phyloP scores from a whole-genome alignment of 2,329 filamentous ascomycete genomes.

The Mycosphaerella sp. region DNA sequence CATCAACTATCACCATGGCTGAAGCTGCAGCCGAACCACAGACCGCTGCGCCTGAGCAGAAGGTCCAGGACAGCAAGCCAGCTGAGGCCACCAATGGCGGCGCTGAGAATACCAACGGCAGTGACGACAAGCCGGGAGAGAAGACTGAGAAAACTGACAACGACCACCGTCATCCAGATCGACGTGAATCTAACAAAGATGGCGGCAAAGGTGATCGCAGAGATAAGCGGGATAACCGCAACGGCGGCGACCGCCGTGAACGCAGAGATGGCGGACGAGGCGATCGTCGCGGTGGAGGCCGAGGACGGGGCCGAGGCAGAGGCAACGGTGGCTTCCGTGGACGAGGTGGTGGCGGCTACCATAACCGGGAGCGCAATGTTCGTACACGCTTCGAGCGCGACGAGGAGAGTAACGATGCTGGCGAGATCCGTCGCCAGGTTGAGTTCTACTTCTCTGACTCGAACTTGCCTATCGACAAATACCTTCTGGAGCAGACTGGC shows the following conservation, averaged over 20 bases:
- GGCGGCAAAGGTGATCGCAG: slow-evolving; percentile 21
- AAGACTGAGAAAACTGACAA: slow-evolving; percentile 17
- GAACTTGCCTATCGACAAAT: slow-evolving; percentile 84
- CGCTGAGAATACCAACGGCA: slow-evolving; percentile 16
- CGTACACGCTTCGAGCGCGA: slow-evolving; percentile 39
- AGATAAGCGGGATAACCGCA: slow-evolving; percentile 15
- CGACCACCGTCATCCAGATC: slow-evolving; percentile 19
- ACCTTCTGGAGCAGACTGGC: slow-evolving; percentile 70
- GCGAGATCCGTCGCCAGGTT: slow-evolving; percentile 81
- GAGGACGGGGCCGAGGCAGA: slow-evolving; percentile 9
- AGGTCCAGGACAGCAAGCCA: slow-evolving; percentile 15
- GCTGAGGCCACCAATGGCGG: slow-evolving; percentile 18
- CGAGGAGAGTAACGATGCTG: slow-evolving; percentile 68
- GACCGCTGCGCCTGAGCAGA: slow-evolving; percentile 18
- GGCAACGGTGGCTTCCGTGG: slow-evolving; percentile 10
- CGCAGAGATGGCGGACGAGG: slow-evolving; percentile 7
- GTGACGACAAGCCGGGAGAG: slow-evolving; percentile 12
- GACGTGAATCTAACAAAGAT: slow-evolving; percentile 5
- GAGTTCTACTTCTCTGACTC: slow-evolving; percentile 95
- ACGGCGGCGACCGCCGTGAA: slow-evolving; percentile 7
- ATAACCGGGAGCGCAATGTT: slow-evolving; percentile 20
- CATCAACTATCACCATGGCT: slow-evolving; percentile 15
- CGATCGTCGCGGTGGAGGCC: slow-evolving; percentile 17
- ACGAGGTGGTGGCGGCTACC: slow-evolving; percentile 13
- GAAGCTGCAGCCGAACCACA: slow-evolving; percentile 18